Evolutionary conservation across 2,329 filamentous ascomycete genomes (phyloP).

Genomic region (Beauveria scarabaeidicola): DNA sequence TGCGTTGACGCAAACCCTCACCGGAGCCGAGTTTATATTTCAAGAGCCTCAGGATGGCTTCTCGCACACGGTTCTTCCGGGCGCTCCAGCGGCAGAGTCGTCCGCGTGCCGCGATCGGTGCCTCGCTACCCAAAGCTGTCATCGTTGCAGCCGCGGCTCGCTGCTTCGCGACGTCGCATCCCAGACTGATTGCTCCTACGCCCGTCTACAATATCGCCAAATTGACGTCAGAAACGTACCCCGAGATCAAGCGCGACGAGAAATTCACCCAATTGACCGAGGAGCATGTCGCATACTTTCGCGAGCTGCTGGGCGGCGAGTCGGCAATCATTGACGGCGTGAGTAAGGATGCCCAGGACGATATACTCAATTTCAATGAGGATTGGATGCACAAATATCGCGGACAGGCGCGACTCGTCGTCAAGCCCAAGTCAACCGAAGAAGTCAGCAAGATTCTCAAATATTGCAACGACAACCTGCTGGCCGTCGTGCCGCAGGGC

Average conservation of each 20-base stretch:
- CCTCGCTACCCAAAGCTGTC: background rate
- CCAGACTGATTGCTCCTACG: constrained; percentile 20
- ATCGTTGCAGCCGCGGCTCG: constrained; percentile 12
- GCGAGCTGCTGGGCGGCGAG: constrained; percentile 65
- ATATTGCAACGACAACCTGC: constrained; percentile 88
- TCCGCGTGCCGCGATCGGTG: background rate
- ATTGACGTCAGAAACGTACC: constrained; percentile 81
- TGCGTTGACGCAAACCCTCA: background rate
- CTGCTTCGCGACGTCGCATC: constrained; percentile 23
- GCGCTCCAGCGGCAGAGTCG: constrained; percentile 14
- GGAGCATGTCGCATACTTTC: constrained; percentile 79
- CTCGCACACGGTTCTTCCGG: constrained; percentile 14
- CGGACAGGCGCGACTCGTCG: constrained; percentile 76
- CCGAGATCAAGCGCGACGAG: constrained; percentile 69
- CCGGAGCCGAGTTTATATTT: background rate
- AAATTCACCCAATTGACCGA: constrained; percentile 65
- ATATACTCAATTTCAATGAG: constrained; percentile 85
- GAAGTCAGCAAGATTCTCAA: constrained; percentile 85
- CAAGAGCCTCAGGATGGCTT: constrained; percentile 14
- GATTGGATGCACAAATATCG: constrained; percentile 99
- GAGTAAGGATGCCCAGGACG: constrained; percentile 59
- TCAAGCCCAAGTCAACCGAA: constrained; percentile 76
- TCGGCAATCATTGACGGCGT: constrained; percentile 81
- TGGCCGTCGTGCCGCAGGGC: constrained; percentile 94
- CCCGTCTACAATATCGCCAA: constrained; percentile 32